Base-by-base conservation (phyloP, 495 filamentous ascomycete species). In the Penicillium cinerascens region DNA sequence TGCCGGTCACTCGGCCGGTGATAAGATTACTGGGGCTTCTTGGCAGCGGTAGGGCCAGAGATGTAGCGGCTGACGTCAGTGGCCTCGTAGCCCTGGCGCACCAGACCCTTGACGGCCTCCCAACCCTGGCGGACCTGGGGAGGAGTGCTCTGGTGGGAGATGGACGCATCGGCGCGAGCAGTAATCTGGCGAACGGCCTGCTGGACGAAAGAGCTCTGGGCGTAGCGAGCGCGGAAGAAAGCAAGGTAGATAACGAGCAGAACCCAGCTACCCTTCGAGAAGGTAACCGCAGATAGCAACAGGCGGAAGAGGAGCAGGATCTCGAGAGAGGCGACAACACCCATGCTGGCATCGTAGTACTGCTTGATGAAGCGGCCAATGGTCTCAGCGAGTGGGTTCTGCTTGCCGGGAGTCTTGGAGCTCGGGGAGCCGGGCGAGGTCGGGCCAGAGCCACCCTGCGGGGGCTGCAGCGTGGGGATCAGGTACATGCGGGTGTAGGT, bases 361-460 rank as follows among this genome's bases (percentile, higher is more conserved):
- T 92, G 83, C 82, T 97, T 98, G 69, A 98, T 91, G 65, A 98
- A 98, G 53, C 77, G 75, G 44, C 89, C 90, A 66, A 98, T 95
- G 52, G 77, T 82, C 48, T 97, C 90, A 15, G 87, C 82, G 21
- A 89, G 64, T 27, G 87, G 78, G 60, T 85, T 86, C 53, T 83
- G 75, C 66, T 82, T 82, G 60, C 76, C 75, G 49, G 80, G 78
- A 17, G 84, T 75, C 66, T 84, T 85, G 49, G 69, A 64, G 55
- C 52, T 62, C 8, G 73, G 70, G 45, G 83, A 80, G 45, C 71
- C 66, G n/a, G 87, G 82, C 44, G 83, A 80, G 27, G 81, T 70
- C 13, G 79, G 67, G 21, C 73, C 56, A 1, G 70, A 59, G 39
- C 64, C 58, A 33, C 50, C 51, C 50, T 60, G 69, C 15, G 62